Evolutionary conservation across 768 basidiomycete species (phyloP).

Genomic region (Trametes villosa): DNA sequence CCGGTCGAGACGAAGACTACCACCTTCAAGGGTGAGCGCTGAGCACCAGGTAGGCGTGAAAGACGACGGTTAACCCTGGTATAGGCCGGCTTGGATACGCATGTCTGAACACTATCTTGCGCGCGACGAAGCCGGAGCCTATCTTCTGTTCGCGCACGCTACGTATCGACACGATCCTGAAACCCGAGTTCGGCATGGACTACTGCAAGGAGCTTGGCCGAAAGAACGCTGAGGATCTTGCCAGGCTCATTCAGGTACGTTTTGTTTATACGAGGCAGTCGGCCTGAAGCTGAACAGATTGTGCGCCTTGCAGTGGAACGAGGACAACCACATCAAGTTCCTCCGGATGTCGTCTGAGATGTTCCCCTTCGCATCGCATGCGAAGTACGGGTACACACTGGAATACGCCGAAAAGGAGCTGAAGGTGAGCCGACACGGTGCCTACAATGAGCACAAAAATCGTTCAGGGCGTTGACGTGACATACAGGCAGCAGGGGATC

Average conservation of each 20-base stretch:
- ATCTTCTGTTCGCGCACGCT: slow-evolving; percentile 65
- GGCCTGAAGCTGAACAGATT: no score
- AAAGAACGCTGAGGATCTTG: slow-evolving; percentile 74
- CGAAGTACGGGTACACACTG: slow-evolving; percentile 78
- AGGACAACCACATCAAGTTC: slow-evolving; percentile 83
- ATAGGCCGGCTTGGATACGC: slow-evolving; percentile 60
- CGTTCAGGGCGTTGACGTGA: background rate
- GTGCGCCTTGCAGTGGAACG: slow-evolving; percentile 72
- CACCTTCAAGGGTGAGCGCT: slow-evolving; percentile 67
- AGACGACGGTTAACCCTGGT: background rate
- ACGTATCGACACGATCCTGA: slow-evolving; percentile 76
- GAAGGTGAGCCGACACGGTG: slow-evolving; percentile 36
- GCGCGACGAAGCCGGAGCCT: slow-evolving; percentile 68
- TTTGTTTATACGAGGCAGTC: no score
- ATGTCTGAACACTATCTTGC: slow-evolving; percentile 83
- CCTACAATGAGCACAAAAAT: slow-evolving; percentile 15
- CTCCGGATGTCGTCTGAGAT: slow-evolving; percentile 89
- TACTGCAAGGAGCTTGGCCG: slow-evolving; percentile 82
- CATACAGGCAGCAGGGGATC: slow-evolving; percentile 41
- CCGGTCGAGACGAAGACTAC: slow-evolving; percentile 69
- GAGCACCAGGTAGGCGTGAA: slow-evolving; percentile 30
- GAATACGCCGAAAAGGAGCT: slow-evolving; percentile 67
- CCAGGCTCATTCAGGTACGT: slow-evolving; percentile 63
- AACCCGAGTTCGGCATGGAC: slow-evolving; percentile 68
- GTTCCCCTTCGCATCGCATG: slow-evolving; percentile 92